phyloP scores from a whole-genome alignment of 169 alveolate species.

The Perkinsus chesapeaki region DNA sequence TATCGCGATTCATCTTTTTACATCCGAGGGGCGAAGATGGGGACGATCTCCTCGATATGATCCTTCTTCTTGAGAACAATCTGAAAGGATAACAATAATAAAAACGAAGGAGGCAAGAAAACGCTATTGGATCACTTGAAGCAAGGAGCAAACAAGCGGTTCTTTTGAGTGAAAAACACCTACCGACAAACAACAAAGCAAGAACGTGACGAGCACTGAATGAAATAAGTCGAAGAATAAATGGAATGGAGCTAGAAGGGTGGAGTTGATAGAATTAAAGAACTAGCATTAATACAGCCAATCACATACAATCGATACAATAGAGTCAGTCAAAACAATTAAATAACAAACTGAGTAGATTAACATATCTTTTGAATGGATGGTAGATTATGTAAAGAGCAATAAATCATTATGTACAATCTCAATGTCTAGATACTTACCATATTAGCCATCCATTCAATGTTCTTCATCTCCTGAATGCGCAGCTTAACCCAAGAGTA shows the following conservation, averaged over 20 bases:
- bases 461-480: constrained; percentile 94
- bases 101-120: not conserved
- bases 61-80: constrained; percentile 65
- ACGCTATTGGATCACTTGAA: not conserved
- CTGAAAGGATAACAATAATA: not conserved
- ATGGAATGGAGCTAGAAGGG: not conserved
- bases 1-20: too few species aligned
- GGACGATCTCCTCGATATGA: constrained; percentile 65
- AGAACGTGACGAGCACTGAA: too few species aligned
- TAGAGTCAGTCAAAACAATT: too few species aligned
- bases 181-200: not conserved
- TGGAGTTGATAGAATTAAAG: too few species aligned
- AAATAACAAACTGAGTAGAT: too few species aligned
- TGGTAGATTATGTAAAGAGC: not conserved
- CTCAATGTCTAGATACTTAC: constrained; percentile 30
- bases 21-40: constrained; percentile 57
- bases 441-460: constrained; percentile 96
- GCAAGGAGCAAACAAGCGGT: not conserved
- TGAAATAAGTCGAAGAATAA: not conserved
- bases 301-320: too few species aligned
- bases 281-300: too few species aligned
- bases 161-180: not conserved
- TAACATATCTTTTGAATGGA: too few species aligned
- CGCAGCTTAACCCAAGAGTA: constrained; percentile 94
- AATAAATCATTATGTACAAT: not conserved